A percentile compares a stretch with the other conserved stretches of the same genome.
Conservation (phyloP, 1,139 yeast species). For the Kodamaea ohmeri region DNA sequence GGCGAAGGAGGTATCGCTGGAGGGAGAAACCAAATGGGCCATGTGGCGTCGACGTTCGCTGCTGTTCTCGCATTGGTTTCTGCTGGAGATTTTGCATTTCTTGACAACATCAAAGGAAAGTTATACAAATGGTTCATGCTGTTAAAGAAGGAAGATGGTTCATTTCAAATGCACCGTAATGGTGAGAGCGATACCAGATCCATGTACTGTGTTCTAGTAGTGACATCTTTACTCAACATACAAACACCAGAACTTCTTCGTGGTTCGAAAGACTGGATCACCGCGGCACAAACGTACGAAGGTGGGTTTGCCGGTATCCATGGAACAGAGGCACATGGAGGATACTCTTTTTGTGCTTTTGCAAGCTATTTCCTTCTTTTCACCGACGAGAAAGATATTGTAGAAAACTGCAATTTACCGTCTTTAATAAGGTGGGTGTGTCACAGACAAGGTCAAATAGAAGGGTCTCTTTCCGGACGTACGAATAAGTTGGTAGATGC, state of each 20-base stretch:
- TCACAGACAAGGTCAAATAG: constrained; percentile 63
- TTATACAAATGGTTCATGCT: constrained; percentile 64
- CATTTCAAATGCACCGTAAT: constrained; percentile 66
- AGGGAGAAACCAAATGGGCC: constrained; percentile 77
- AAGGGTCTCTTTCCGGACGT: constrained; percentile 88
- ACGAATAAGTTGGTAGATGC: constrained; percentile 94
- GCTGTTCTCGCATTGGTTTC: constrained; percentile 62
- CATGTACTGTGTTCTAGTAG: constrained; percentile 78
- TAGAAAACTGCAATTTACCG: constrained; percentile 36
- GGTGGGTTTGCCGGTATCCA: constrained; percentile 93
- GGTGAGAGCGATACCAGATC: constrained; percentile 92
- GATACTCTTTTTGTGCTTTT: constrained; percentile 87
- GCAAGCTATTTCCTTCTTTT: constrained; percentile 61
- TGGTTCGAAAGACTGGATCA: constrained; percentile 60
- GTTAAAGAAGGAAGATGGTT: constrained; percentile 68
- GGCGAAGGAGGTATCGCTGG: constrained; percentile 79
- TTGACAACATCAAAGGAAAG: constrained; percentile 25
- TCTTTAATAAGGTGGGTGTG: constrained; percentile 61
- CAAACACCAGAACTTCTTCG: constrained; percentile 58
- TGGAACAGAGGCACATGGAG: constrained; percentile 92
- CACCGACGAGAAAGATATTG: constrained; percentile 22
- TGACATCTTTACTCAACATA: constrained; percentile 65
- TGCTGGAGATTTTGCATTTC: constrained; percentile 41
- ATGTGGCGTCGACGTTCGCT: constrained; percentile 84
- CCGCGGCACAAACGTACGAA: constrained; percentile 80